Evolutionary conservation across 176 grass and related monocot species (phyloP).

Genomic region (Leersia perrieri): DNA sequence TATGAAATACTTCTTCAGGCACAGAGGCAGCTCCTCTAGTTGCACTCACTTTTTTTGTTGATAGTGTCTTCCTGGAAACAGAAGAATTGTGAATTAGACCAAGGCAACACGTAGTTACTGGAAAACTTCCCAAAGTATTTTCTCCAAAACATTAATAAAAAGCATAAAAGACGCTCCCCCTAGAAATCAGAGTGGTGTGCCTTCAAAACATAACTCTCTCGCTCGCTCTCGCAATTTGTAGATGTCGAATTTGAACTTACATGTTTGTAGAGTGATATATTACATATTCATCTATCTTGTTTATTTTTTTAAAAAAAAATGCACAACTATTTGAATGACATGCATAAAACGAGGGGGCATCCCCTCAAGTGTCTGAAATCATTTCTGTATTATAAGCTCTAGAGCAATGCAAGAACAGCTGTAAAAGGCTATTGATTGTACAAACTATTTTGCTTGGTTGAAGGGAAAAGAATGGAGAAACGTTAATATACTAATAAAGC

Average conservation of each 20-base stretch:
- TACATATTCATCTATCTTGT: too few species aligned
- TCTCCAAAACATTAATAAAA: neutral
- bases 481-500: neutral
- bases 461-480: neutral
- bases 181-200: neutral
- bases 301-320: too few species aligned
- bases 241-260: too few species aligned
- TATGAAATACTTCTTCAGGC: conserved; percentile 84
- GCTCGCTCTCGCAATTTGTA: too few species aligned
- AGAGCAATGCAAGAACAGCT: neutral
- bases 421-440: neutral
- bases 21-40: conserved; percentile 72
- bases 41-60: conserved; percentile 66
- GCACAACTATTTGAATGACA: too few species aligned
- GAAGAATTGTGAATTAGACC: neutral
- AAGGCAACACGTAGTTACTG: neutral
- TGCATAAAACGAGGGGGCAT: too few species aligned
- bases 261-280: too few species aligned
- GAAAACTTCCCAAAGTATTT: neutral
- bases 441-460: neutral
- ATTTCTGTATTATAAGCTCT: too few species aligned
- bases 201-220: neutral
- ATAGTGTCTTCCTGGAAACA: conserved; percentile 65
- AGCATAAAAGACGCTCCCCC: neutral
- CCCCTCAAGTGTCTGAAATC: too few species aligned